Conservation (phyloP, 1,284 basidiomycete species). For the Kalmanozyma brasiliensis region DNA sequence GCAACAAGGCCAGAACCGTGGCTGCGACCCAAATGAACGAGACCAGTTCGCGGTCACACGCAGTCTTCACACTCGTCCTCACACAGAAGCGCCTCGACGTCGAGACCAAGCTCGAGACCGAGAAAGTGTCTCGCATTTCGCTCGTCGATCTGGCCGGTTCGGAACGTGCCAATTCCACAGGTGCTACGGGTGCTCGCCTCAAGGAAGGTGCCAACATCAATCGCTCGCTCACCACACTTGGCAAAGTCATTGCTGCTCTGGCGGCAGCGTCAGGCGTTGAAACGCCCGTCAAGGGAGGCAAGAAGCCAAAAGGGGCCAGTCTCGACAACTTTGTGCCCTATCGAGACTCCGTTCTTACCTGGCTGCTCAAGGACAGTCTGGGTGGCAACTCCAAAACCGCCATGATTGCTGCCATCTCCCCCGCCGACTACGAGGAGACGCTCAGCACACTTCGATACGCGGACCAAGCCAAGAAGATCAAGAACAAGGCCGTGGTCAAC, state of each 20-base stretch:
- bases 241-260: conserved; percentile 63
- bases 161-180: conserved; percentile 66
- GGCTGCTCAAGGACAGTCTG: conserved; percentile 69
- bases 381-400: conserved; percentile 68
- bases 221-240: conserved; percentile 51
- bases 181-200: conserved; percentile 64
- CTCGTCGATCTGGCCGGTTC: conserved; percentile 65
- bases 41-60: conserved; percentile 62
- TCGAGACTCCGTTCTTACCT: conserved; percentile 62
- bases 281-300: conserved; percentile 48
- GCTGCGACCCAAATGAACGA: conserved; percentile 66
- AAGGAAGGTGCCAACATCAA: conserved; percentile 68
- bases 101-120: conserved; percentile 57
- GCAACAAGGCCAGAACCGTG: conserved; percentile 80
- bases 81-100: conserved; percentile 56
- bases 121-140: conserved; percentile 64
- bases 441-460: conserved; percentile 94
- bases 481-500: conserved; percentile 98
- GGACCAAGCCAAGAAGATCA: conserved; percentile 97
- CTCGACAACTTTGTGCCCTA: conserved; percentile 63
- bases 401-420: conserved; percentile 92
- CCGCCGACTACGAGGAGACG: conserved; percentile 97
- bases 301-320: conserved; percentile 43
- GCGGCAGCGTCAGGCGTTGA: conserved; percentile 47
- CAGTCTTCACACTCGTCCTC: conserved; percentile 62